A percentile compares a stretch with the other conserved stretches of the same genome.
phyloP scores from a whole-genome alignment of 305 asterid species.

The Fraxinus baroniana region DNA sequence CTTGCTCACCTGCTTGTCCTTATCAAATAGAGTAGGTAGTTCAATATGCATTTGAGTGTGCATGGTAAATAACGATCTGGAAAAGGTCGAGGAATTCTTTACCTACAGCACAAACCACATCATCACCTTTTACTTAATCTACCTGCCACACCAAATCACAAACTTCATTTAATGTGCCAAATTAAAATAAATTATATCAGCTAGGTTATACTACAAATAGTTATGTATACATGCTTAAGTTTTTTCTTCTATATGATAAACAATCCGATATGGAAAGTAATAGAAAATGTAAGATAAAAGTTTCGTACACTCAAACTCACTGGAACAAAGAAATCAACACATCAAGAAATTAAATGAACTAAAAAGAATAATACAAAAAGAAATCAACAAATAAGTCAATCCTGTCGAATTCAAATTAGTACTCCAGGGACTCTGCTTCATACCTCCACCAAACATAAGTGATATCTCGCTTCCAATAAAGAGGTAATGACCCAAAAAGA shows the following conservation, averaged over 20 bases:
- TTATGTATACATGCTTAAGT: too few species aligned
- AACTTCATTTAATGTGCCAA: too few species aligned
- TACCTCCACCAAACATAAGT: too few species aligned
- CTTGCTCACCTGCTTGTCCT: slow-evolving; percentile 72
- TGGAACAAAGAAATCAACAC: not conserved
- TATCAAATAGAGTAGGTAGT: slow-evolving; percentile 76
- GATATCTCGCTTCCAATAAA: slow-evolving; percentile 24
- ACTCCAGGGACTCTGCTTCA: too few species aligned
- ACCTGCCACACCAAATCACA: too few species aligned
- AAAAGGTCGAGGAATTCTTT: slow-evolving; percentile 85
- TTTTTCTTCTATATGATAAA: too few species aligned
- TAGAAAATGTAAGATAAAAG: not conserved
- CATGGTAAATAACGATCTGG: slow-evolving; percentile 76
- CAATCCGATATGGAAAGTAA: not conserved
- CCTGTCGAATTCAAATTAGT: too few species aligned
- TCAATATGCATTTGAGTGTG: slow-evolving; percentile 88
- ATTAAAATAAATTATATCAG: too few species aligned
- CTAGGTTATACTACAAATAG: too few species aligned
- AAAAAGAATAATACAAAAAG: not conserved
- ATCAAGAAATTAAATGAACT: not conserved
- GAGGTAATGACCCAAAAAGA: slow-evolving; percentile 68
- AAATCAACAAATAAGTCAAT: too few species aligned
- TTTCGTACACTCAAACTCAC: not conserved
- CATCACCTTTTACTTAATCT: too few species aligned
- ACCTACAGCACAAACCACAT: slow-evolving; percentile 48